These are phyloP conservation scores for Dentiscutata heterogama DNA, from an alignment of 371 early-diverging fungal species.

Conservation along the genomic window DNA sequence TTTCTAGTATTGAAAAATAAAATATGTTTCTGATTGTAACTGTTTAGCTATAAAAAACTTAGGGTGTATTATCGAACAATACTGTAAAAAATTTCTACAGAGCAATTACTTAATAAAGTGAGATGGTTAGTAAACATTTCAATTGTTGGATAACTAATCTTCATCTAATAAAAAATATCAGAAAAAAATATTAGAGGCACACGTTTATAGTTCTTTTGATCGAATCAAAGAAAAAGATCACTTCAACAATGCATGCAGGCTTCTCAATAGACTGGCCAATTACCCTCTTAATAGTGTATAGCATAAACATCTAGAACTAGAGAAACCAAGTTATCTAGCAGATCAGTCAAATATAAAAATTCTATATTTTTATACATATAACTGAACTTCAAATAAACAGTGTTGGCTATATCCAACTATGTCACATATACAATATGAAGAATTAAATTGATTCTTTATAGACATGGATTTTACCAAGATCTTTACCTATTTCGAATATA, in stretches of 20 bases:
- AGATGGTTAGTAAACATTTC: no score
- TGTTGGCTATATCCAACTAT: no score
- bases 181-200: background rate
- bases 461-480: no score
- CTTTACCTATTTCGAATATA: no score
- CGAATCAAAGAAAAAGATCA: conserved; percentile 20
- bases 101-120: no score
- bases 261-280: conserved; percentile 17
- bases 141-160: background rate
- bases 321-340: conserved; percentile 4
- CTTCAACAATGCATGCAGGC: conserved; percentile 2
- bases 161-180: conserved; percentile 33
- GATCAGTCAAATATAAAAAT: conserved; percentile 33
- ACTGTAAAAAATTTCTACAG: no score
- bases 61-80: no score
- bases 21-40: background rate
- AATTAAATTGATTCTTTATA: no score
- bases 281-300: background rate
- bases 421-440: no score
- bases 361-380: background rate
- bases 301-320: conserved; percentile 28
- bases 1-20: background rate
- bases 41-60: background rate
- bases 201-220: background rate
- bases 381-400: no score